Conservation (phyloP, 768 basidiomycete species). For the Neoboletus subvelutipes region DNA sequence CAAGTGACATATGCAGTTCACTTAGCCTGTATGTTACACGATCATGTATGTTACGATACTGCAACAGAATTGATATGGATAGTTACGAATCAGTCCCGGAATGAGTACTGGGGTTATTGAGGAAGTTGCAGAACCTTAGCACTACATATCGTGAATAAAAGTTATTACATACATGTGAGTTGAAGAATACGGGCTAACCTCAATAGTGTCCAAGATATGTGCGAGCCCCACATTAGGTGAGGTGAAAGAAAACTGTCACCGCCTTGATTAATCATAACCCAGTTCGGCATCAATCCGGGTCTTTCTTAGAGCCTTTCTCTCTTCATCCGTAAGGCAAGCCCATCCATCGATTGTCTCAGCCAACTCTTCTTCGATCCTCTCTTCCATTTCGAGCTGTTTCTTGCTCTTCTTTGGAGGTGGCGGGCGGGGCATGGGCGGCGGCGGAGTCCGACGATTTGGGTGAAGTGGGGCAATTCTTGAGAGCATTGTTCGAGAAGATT, state of each 20-base stretch:
- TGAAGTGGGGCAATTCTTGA: slow-evolving; percentile 76
- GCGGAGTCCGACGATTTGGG: slow-evolving; percentile 68
- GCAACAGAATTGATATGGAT: not conserved
- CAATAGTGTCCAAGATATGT: not conserved
- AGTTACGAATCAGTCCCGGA: not conserved
- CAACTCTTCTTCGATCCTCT: slow-evolving; percentile 79
- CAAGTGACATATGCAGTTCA: not conserved
- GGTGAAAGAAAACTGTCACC: not conserved
- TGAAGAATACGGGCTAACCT: not conserved
- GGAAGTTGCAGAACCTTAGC: not conserved
- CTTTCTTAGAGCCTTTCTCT: slow-evolving; percentile 53
- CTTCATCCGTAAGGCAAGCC: slow-evolving; percentile 39
- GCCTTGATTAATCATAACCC: slow-evolving; percentile 46
- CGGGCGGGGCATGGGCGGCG: slow-evolving; percentile 67
- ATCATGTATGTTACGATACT: not conserved
- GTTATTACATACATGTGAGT: slow-evolving; percentile 6
- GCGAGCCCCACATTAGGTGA: not conserved
- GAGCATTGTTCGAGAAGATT: slow-evolving; percentile 60
- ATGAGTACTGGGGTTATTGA: not conserved
- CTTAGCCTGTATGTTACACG: slow-evolving; percentile 1
- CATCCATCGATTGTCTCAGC: slow-evolving; percentile 72
- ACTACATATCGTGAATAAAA: not conserved
- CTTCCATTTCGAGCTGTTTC: slow-evolving; percentile 73
- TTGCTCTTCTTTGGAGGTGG: slow-evolving; percentile 78
- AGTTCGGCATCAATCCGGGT: slow-evolving; percentile 65